A percentile compares a stretch with the other conserved stretches of the same genome.
These are phyloP conservation scores for Pseudotsuga menziesii DNA, from an alignment of 75 land plant species.

Conservation along the genomic window DNA sequence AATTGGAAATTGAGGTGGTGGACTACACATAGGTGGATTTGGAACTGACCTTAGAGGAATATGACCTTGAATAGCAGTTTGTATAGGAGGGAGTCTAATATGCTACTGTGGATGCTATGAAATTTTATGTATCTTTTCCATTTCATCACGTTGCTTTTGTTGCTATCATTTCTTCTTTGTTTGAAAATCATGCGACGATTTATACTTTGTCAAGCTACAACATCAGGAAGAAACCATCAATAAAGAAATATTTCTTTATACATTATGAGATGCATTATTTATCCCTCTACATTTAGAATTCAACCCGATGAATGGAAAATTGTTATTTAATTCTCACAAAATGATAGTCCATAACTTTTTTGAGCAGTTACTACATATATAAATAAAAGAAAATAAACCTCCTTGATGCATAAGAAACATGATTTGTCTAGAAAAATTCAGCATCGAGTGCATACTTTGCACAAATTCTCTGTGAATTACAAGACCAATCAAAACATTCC, in stretches of 20 bases:
- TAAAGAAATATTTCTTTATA: neutral
- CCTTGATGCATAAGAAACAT: slow-evolving; percentile 85
- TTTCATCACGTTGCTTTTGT: slow-evolving; percentile 84
- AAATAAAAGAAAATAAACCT: slow-evolving; percentile 36
- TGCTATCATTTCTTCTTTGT: slow-evolving; percentile 94
- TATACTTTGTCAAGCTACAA: slow-evolving; percentile 82
- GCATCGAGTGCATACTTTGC: slow-evolving; percentile 98
- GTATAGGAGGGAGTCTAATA: slow-evolving; percentile 71
- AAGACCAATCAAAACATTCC: neutral
- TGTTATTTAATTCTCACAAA: neutral
- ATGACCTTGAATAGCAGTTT: slow-evolving; percentile 48
- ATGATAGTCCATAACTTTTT: neutral
- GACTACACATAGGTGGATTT: slow-evolving; percentile 40
- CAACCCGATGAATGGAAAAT: neutral
- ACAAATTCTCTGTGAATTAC: slow-evolving; percentile 70
- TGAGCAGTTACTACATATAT: neutral
- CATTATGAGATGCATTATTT: neutral
- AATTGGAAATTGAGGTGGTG: slow-evolving; percentile 36
- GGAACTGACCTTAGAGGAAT: slow-evolving; percentile 59
- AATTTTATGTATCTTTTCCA: slow-evolving; percentile 73
- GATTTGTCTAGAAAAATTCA: slow-evolving; percentile 97
- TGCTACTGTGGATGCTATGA: slow-evolving; percentile 66
- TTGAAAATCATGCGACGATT: slow-evolving; percentile 93
- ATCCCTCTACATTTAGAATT: too few species aligned
- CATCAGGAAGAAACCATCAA: neutral